Percentiles rank a stretch among this genome's conserved stretches.
Conservation (phyloP, 2,329 filamentous ascomycete genomes). For the Plenodomus lindquistii region DNA sequence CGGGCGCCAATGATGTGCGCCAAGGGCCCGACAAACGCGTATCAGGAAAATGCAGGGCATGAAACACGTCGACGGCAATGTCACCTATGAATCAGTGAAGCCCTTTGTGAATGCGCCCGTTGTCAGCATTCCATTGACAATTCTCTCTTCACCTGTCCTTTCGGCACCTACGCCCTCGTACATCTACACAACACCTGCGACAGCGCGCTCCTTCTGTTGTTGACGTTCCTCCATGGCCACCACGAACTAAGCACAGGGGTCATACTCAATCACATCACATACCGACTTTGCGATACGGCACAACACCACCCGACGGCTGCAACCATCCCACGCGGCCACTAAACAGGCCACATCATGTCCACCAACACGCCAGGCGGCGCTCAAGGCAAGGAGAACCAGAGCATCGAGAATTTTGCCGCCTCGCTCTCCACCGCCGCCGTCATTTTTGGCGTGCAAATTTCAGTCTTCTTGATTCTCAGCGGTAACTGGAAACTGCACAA, state of each 20-base stretch:
- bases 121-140: neutral
- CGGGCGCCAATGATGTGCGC: constrained; percentile 14
- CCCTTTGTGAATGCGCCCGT: constrained; percentile 3
- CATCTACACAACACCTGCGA: constrained; percentile 1
- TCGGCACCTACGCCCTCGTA: constrained; percentile 1
- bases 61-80: constrained; percentile 15
- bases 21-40: constrained; percentile 8
- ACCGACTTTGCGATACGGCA: constrained; percentile 1
- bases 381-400: constrained; percentile 30
- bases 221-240: constrained; percentile 9
- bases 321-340: neutral
- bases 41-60: constrained; percentile 15
- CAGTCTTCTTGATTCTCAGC: constrained; percentile 40
- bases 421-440: constrained; percentile 42
- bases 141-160: constrained; percentile 1
- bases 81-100: constrained; percentile 8
- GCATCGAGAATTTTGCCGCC: constrained; percentile 44
- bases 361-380: constrained; percentile 15
- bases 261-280: neutral
- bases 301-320: constrained; percentile 1
- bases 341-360: constrained; percentile 9
- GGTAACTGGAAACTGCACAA: constrained; percentile 43
- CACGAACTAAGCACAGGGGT: constrained; percentile 9
- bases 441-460: constrained; percentile 42
- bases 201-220: constrained; percentile 1